Evolutionary conservation across 495 filamentous ascomycete genomes (phyloP).

Genomic region (Astrocystis sublimbata): DNA sequence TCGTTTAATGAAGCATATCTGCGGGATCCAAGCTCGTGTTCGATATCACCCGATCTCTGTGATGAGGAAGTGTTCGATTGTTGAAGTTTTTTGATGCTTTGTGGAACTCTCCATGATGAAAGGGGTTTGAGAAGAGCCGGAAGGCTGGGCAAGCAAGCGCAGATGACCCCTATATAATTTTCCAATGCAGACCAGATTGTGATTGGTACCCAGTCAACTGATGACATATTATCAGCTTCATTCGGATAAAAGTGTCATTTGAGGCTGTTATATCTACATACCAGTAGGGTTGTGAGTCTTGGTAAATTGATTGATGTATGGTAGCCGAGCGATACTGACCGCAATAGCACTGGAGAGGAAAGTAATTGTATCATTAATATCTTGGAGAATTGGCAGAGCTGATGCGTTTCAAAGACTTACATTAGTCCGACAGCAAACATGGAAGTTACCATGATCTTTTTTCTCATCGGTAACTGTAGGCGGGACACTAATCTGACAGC

Average conservation of each 20-base stretch:
- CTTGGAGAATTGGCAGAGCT: neutral
- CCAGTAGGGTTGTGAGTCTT: neutral
- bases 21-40: neutral
- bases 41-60: neutral
- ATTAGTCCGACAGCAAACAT: conserved; percentile 56
- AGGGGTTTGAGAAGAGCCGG: conserved; percentile 3
- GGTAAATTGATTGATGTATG: conserved; percentile 5
- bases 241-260: neutral
- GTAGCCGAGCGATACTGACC: neutral
- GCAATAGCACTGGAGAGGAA: neutral
- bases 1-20: neutral
- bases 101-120: neutral
- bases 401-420: conserved; percentile 42
- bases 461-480: conserved; percentile 44
- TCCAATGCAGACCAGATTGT: neutral
- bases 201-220: conserved; percentile 9
- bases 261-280: neutral
- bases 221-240: neutral
- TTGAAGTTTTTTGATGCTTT: neutral
- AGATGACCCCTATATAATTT: conserved; percentile 2
- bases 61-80: neutral
- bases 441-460: conserved; percentile 48
- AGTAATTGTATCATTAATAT: neutral
- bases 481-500: conserved; percentile 35
- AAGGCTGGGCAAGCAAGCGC: conserved; percentile 4